phyloP scores from a whole-genome alignment of 169 alveolate species.

The Eimeria sp. region DNA sequence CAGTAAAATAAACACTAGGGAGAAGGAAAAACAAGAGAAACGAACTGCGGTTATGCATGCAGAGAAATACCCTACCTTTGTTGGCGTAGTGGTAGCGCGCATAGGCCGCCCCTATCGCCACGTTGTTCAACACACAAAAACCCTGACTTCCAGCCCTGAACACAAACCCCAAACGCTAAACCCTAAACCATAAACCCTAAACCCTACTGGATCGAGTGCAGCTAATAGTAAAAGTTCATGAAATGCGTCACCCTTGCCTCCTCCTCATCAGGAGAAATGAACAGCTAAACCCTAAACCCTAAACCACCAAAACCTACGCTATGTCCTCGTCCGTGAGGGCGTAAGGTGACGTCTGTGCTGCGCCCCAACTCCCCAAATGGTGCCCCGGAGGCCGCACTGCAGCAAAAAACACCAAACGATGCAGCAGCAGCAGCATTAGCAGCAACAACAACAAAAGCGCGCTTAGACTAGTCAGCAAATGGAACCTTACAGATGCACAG shows the following conservation, averaged over 20 bases:
- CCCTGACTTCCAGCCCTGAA: constrained; percentile 94
- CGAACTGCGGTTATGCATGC: background rate
- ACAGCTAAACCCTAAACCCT: background rate
- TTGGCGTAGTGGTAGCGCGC: constrained; percentile 88
- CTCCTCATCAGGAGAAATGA: background rate
- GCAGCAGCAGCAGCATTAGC: background rate
- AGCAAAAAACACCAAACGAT: constrained; percentile 86
- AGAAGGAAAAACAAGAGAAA: background rate
- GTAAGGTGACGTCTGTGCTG: constrained; percentile 84
- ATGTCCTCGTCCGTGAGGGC: constrained; percentile 78
- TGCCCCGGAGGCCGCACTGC: constrained; percentile 99
- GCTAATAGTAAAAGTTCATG: too few species aligned
- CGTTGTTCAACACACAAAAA: constrained; percentile 98
- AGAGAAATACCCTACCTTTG: constrained; percentile 25
- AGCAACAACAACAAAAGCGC: background rate
- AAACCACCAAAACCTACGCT: constrained; percentile 37
- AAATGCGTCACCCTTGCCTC: background rate
- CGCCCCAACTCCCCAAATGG: constrained; percentile 99
- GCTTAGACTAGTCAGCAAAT: background rate
- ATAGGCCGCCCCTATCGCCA: constrained; percentile 99
- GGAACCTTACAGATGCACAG: background rate
- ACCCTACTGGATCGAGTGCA: background rate
- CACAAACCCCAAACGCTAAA: background rate
- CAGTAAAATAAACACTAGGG: background rate
- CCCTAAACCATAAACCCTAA: constrained; percentile 17